Evolutionary conservation across 768 basidiomycete species (phyloP).

Genomic region (Tricholoma saponaceum): DNA sequence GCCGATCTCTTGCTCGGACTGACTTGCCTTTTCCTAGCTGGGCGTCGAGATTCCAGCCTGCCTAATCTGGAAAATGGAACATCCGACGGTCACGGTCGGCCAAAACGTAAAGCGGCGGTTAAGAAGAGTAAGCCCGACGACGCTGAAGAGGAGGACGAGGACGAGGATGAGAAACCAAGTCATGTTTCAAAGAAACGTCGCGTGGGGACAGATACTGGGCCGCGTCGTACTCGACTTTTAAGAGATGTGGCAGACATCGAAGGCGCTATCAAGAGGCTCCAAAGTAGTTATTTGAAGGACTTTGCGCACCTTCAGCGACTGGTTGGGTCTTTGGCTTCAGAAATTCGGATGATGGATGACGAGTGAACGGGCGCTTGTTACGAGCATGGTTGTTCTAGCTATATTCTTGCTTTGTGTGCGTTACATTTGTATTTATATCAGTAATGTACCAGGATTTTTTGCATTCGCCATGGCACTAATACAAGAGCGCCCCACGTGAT

Average conservation of each 20-base stretch:
- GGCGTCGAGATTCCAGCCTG: slow-evolving; percentile 4
- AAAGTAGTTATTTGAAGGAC: slow-evolving; percentile 28
- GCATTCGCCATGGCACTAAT: background rate
- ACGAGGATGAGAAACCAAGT: slow-evolving; percentile 29
- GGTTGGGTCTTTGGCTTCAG: slow-evolving; percentile 22
- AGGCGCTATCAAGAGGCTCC: slow-evolving; percentile 29
- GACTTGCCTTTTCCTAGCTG: slow-evolving; percentile 7
- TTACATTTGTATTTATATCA: slow-evolving; percentile 4
- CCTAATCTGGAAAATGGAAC: slow-evolving; percentile 4
- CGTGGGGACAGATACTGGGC: slow-evolving; percentile 16
- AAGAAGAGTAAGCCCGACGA: slow-evolving; percentile 30
- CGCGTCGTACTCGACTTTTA: slow-evolving; percentile 25
- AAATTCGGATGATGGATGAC: slow-evolving; percentile 32
- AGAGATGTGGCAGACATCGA: slow-evolving; percentile 33
- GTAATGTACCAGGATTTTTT: slow-evolving; percentile 3
- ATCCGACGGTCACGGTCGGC: slow-evolving; percentile 14
- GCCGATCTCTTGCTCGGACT: background rate
- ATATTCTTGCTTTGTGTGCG: slow-evolving; percentile 1
- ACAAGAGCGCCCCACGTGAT: slow-evolving; percentile 2
- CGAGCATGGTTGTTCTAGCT: background rate
- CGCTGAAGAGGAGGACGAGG: slow-evolving; percentile 32
- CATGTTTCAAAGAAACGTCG: slow-evolving; percentile 28
- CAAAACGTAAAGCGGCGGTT: slow-evolving; percentile 20
- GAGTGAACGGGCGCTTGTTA: slow-evolving; percentile 7
- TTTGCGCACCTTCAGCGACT: slow-evolving; percentile 31